Conservation (phyloP, 2,329 filamentous ascomycete species). For the Colletotrichum horii region DNA sequence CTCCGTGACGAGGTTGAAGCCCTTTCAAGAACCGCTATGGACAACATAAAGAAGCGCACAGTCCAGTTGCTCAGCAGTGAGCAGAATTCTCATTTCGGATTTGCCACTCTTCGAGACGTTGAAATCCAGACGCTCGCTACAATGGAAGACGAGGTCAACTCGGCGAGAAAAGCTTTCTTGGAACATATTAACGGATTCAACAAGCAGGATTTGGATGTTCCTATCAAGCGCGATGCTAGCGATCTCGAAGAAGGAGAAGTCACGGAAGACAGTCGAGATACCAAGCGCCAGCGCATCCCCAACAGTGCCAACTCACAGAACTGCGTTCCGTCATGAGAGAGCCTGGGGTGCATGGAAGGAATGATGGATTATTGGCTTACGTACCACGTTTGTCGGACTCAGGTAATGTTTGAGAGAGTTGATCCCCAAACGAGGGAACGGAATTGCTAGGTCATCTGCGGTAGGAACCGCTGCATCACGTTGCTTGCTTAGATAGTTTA, state of each 20-base stretch:
- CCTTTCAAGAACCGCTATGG: neutral
- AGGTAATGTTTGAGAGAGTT: too few relatives aligned
- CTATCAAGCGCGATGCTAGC: neutral
- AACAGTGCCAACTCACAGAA: neutral
- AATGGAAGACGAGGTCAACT: neutral
- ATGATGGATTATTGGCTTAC: too few relatives aligned
- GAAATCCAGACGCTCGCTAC: neutral
- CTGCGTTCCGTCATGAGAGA: accelerated
- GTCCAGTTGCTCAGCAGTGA: neutral
- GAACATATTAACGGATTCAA: neutral
- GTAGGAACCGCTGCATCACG: neutral
- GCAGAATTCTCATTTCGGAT: neutral
- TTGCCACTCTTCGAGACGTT: neutral
- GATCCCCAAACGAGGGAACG: too few relatives aligned
- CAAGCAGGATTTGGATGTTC: neutral
- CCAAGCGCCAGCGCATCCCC: neutral
- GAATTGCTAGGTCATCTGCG: neutral
- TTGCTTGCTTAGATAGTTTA: neutral
- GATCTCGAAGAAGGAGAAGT: neutral
- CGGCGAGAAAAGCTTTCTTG: neutral
- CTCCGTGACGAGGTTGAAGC: neutral
- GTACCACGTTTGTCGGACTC: too few relatives aligned
- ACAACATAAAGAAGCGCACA: neutral
- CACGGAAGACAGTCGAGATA: neutral
- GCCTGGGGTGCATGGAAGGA: too few relatives aligned